phyloP scores from a whole-genome alignment of 169 alveolate species.

The Blepharisma undulans region DNA sequence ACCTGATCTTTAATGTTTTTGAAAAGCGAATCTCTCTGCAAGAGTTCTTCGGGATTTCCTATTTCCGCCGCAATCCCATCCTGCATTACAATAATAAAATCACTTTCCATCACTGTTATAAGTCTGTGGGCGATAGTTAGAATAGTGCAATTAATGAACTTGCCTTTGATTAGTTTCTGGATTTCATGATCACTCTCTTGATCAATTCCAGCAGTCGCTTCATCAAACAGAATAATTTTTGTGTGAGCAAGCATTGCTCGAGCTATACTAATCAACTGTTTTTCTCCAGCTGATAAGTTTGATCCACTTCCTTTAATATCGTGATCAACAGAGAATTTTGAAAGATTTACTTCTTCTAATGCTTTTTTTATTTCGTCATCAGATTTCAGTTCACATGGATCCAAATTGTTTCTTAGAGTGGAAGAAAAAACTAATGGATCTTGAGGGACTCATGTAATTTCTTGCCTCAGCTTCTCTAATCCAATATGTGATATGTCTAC shows the following conservation, averaged over 20 bases:
- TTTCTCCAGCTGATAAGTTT: conserved; percentile 73
- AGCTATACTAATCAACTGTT: conserved; percentile 80
- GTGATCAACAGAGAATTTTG: conserved; percentile 69
- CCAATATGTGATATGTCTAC: not conserved
- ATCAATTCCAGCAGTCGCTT: conserved; percentile 93
- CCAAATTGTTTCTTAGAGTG: conserved; percentile 79
- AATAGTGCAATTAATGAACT: conserved; percentile 81
- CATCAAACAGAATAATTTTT: conserved; percentile 89
- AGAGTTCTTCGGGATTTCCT: conserved; percentile 69
- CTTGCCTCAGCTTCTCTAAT: not conserved
- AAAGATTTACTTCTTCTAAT: conserved; percentile 42
- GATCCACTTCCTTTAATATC: conserved; percentile 72
- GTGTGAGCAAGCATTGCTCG: conserved; percentile 82
- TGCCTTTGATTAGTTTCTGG: conserved; percentile 64
- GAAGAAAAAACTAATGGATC: conserved; percentile 79
- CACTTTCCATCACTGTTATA: conserved; percentile 87
- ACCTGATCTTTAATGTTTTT: not conserved
- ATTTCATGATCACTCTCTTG: conserved; percentile 86
- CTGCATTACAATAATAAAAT: conserved; percentile 82
- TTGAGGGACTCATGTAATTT: not conserved
- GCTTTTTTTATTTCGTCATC: conserved; percentile 60
- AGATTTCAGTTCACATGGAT: conserved; percentile 62
- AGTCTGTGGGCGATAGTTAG: conserved; percentile 93
- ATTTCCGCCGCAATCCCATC: conserved; percentile 77
- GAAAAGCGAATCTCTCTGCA: conserved; percentile 38